Conservation (phyloP, 202 grass and related monocot genomes). For the Musa balbisiana region DNA sequence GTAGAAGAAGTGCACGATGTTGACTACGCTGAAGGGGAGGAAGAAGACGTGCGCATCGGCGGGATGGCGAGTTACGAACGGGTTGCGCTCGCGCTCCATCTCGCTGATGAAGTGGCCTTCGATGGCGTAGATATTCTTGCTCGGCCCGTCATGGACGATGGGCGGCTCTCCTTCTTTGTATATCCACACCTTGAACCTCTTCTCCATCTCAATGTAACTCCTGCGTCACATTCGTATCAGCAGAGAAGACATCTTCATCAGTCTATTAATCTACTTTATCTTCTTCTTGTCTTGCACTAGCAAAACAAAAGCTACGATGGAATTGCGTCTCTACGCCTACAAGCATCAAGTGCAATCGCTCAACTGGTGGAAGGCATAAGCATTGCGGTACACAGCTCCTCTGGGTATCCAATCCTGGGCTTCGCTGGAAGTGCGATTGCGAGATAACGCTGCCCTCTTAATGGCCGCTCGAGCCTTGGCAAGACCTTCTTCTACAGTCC, state of each 20-base stretch:
- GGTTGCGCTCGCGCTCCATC: constrained; percentile 66
- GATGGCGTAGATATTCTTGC: constrained; percentile 72
- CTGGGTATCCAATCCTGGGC: constrained; percentile 40
- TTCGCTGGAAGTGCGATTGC: constrained; percentile 18
- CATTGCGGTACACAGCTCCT: constrained; percentile 71
- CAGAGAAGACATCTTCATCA: not conserved
- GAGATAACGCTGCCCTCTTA: constrained; percentile 29
- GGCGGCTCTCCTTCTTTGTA: constrained; percentile 80
- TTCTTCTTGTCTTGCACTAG: no score
- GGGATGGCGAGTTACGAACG: constrained; percentile 35
- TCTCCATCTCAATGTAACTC: constrained; percentile 96
- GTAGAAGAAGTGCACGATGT: constrained; percentile 65
- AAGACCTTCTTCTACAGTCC: constrained; percentile 40
- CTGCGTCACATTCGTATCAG: constrained; percentile 21
- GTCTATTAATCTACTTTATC: not conserved
- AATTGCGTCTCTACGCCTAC: not conserved
- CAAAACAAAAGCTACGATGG: no score
- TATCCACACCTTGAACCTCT: constrained; percentile 62
- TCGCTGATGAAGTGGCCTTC: constrained; percentile 83
- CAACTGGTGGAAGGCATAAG: constrained; percentile 59
- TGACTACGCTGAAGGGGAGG: constrained; percentile 62
- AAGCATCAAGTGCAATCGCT: not conserved
- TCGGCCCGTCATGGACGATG: constrained; percentile 45
- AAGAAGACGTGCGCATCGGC: constrained; percentile 73
- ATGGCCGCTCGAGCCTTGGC: constrained; percentile 47